phyloP scores from a whole-genome alignment of 225 moss, liverwort and hornwort species.

The Marchantia polymorpha region DNA sequence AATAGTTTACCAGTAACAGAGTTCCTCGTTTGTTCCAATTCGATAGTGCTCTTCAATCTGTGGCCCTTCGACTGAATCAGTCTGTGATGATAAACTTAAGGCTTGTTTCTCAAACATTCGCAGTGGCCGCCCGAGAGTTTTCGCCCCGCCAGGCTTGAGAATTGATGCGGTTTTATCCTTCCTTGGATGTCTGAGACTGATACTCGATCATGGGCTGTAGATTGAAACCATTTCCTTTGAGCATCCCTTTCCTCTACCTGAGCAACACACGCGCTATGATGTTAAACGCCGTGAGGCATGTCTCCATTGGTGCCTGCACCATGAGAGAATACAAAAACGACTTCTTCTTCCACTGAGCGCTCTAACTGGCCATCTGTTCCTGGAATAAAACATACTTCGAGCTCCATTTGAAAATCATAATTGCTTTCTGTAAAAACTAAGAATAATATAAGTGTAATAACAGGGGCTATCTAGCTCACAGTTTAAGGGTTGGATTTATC shows the following conservation, averaged over 20 bases:
- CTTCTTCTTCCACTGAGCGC: conserved; percentile 26
- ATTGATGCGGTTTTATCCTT: conserved; percentile 33
- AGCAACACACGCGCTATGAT: conserved; percentile 4
- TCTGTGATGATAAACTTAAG: conserved; percentile 30
- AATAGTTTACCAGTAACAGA: no score
- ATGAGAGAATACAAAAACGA: conserved; percentile 20
- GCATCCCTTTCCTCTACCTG: no score
- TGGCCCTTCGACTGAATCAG: neutral
- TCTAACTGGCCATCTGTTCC: neutral
- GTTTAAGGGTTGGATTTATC: no score
- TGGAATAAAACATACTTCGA: neutral
- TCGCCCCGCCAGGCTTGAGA: conserved; percentile 40
- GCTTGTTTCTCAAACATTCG: conserved; percentile 49
- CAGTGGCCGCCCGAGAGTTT: conserved; percentile 47
- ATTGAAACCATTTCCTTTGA: no score
- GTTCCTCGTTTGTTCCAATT: no score
- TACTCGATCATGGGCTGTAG: no score
- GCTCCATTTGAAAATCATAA: conserved; percentile 14
- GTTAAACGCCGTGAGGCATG: conserved; percentile 16
- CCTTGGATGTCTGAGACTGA: conserved; percentile 26
- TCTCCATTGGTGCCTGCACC: conserved; percentile 17
- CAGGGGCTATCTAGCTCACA: no score
- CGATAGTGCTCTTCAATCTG: no score
- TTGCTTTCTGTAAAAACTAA: no score
- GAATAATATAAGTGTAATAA: no score